Evolutionary conservation across 2,329 filamentous ascomycete genomes (phyloP), one percentile per base, ranked within the genome.

Genomic region (Lachnellula willkommii): DNA sequence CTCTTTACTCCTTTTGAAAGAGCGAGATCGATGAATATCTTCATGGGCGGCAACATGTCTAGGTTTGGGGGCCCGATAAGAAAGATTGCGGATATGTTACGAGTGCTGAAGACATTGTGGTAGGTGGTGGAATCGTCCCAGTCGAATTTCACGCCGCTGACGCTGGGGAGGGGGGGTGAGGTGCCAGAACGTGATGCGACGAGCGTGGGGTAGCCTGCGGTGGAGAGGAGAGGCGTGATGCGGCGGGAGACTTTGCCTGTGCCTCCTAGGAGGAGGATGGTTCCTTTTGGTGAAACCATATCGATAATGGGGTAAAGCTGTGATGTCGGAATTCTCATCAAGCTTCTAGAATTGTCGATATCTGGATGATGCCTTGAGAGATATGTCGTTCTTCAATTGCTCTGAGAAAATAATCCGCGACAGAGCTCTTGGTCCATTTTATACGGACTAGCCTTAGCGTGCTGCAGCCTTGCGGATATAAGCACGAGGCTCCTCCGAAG

Each of bases 201-300:
- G 22, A 76, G 58, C 45, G 69, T 62, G 5, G 68, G 66, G 40
- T 69, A 60, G 20, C 58, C 59, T 11, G 64, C 63, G 8, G 60
- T 51, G 3, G 68, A 61, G 14, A 77, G 69, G 3, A 73, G 67
- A 15, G 60, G 56, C 40, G 71, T 71, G 35, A 78, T 65, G 35
- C 72, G 71, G n/a, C 66, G 66, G 43, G 72, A 71, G 1, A 77
- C 70, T 48, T 75, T 78, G 54, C 77, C 76, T 1, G 73, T 76
- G 45, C 76, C 76, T 47, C 76, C 76, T 2, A 72, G 65, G 7
- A 79, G 62, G 40, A 79, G 69, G 40, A 78, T 63, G 1, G 47
- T 55, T n/a, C 36, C 42, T 28, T 58, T 55, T 24, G 43, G 24
- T 28, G 55, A 46, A 24, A 50, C 47, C 47, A 56, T 58, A 14